Base-by-base conservation (phyloP, 129 eudicot genomes). In the Artemisia argyi region DNA sequence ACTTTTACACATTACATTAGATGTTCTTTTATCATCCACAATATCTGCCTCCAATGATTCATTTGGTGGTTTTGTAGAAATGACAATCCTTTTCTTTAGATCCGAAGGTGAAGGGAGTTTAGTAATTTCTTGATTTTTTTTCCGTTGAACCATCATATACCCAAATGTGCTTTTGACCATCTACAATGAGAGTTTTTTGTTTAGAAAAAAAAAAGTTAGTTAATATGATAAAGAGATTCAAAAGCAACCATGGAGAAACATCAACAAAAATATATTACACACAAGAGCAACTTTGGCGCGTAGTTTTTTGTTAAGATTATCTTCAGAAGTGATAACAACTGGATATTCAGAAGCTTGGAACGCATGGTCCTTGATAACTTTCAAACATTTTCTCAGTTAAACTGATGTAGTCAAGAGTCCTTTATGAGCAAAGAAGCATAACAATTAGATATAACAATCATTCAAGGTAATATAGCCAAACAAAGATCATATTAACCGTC, bases 41-140 rank as follows among this genome's bases (percentile, higher is more conserved):
- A 16, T 69, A 61, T 79, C 77, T 7, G 82, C 39, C 42, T 84
- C 88, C 57, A 80, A 24, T 5, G 79, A 74, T 46, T 78, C 84
- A 50, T 68, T 73, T 72, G 88, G 88, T 73, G 81, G 92, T 76
- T 83, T 86, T 16, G 92, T 86, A 44, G 92, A 86, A 65, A 86
- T 83, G 69, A 59, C 13, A 22, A 86, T 86, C 78, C 53, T 83
- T 68, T 61, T 72, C 80, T 83, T 86, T 63, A 86, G 53, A 11
- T 66, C 69, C 1, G 76, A 80, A 18, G 92, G 92, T 48, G 88
- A 81, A 72, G 86, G 86, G 55, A 86, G 78, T 75, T 78, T 66
- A 7, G 73, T 64, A 52, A 71, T 4, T 51, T 49, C 35, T 14
- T 74, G 67, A 42, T 81, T 79, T 32, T 50, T 53, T 2, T 65